These are phyloP conservation scores for Entrophospora sp. DNA, from an alignment of 192 early-diverging fungal genomes.

Conservation along the genomic window DNA sequence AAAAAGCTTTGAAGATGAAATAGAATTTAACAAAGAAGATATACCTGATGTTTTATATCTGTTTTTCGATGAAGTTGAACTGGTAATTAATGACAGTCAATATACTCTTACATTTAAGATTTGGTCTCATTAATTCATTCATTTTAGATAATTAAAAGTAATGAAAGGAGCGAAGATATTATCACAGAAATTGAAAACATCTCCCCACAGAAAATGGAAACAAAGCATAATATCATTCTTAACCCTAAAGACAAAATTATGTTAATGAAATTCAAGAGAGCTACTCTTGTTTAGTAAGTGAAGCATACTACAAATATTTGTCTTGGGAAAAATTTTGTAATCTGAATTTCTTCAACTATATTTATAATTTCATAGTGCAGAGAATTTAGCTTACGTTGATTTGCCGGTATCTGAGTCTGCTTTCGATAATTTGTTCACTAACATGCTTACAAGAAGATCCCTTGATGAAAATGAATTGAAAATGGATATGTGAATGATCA, in stretches of 20 bases:
- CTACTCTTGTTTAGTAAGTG: too few relatives aligned
- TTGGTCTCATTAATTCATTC: constrained; percentile 10
- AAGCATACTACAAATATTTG: too few relatives aligned
- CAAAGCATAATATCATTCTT: too few relatives aligned
- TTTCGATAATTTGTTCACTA: constrained; percentile 21
- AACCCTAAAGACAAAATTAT: too few relatives aligned
- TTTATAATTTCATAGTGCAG: constrained; percentile 8
- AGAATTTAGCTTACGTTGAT: constrained; percentile 17
- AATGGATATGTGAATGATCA: constrained; percentile 25
- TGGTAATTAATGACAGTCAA: constrained; percentile 18
- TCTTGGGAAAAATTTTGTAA: neutral
- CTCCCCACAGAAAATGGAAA: too few relatives aligned
- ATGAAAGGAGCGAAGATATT: constrained; percentile 9
- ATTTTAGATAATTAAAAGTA: constrained; percentile 19
- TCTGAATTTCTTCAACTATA: neutral
- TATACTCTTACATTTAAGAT: constrained; percentile 14
- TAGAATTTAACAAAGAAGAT: constrained; percentile 11
- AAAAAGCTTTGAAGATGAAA: constrained; percentile 20
- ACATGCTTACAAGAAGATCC: constrained; percentile 22
- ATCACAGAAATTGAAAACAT: constrained; percentile 9
- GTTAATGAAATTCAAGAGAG: too few relatives aligned
- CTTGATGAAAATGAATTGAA: constrained; percentile 17
- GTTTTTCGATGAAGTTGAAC: constrained; percentile 21
- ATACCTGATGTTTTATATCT: constrained; percentile 21
- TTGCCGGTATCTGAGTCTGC: constrained; percentile 15